phyloP scores from a whole-genome alignment of 2,329 filamentous ascomycete species.

The Myriangium duriaei region DNA sequence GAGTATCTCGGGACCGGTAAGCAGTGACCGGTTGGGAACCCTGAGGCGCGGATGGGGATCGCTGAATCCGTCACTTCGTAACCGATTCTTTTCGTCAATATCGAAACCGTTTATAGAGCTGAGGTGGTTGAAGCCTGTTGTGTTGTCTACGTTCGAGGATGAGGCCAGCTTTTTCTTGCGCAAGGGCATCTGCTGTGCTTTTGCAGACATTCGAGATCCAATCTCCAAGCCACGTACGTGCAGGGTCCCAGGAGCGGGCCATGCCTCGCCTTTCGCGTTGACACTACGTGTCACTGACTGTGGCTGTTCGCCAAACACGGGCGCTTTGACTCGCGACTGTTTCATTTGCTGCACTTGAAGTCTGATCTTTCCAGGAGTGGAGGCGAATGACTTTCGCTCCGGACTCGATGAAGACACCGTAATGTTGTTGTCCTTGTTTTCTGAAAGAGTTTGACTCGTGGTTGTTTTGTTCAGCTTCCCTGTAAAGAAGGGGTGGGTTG shows the following conservation, averaged over 20 bases:
- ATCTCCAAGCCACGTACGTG: conserved; percentile 48
- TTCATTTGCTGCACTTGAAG: conserved; percentile 19
- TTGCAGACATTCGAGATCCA: not conserved
- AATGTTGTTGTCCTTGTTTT: conserved; percentile 15
- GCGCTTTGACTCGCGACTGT: not conserved
- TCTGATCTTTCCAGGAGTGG: conserved; percentile 35
- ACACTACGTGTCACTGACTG: conserved; percentile 43
- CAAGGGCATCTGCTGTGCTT: not conserved
- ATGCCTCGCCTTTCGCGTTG: conserved; percentile 54
- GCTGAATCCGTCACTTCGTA: conserved; percentile 10
- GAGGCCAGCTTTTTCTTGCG: conserved; percentile 1
- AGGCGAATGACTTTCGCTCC: conserved; percentile 25
- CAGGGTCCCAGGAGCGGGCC: conserved; percentile 53
- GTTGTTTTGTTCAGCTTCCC: conserved; percentile 35
- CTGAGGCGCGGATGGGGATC: conserved; percentile 13
- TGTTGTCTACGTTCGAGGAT: too few species aligned
- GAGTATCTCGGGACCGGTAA: conserved; percentile 26
- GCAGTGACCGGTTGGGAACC: conserved; percentile 20
- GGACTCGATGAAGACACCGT: not conserved
- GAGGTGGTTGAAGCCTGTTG: too few species aligned
- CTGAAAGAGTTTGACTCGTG: conserved; percentile 2
- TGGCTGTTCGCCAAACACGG: conserved; percentile 13
- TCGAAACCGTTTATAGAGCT: too few species aligned
- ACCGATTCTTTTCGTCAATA: not conserved
- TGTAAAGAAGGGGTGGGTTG: conserved; percentile 58